Evolutionary conservation across 1,284 basidiomycete species (phyloP).

Genomic region (Ganoderma meredithae): DNA sequence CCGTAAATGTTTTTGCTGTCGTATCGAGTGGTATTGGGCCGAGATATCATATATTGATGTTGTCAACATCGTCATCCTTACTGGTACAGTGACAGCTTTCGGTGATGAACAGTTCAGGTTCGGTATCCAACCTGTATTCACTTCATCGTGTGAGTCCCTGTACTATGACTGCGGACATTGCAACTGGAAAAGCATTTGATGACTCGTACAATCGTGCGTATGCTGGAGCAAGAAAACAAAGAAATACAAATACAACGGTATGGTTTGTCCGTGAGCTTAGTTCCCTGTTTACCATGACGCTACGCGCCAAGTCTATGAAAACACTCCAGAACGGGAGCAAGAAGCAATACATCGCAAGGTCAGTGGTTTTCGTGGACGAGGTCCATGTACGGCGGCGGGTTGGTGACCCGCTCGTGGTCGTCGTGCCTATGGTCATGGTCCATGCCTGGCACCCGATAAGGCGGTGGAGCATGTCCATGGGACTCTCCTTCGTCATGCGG

Average conservation of each 20-base stretch:
- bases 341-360: neutral
- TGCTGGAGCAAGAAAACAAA: neutral
- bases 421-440: slow-evolving; percentile 33
- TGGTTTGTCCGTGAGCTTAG: neutral
- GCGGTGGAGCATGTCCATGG: slow-evolving; percentile 51
- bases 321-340: neutral
- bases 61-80: slow-evolving; percentile 15
- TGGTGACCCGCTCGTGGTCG: slow-evolving; percentile 46
- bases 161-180: neutral
- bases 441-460: slow-evolving; percentile 63
- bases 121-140: neutral
- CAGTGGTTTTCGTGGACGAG: slow-evolving; percentile 39
- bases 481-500: slow-evolving; percentile 33
- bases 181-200: neutral
- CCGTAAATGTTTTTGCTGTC: slow-evolving; percentile 46
- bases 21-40: slow-evolving; percentile 38
- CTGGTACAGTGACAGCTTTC: neutral
- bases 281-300: neutral
- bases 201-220: neutral
- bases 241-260: slow-evolving; percentile 4
- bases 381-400: slow-evolving; percentile 53
- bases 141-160: neutral
- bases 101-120: neutral
- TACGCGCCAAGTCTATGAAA: no score
- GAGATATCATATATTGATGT: slow-evolving; percentile 34